A percentile compares a stretch with the other conserved stretches of the same genome.
These are phyloP conservation scores for Blastocystis sp. DNA, from an alignment of 352 stramenopile genomes.

Conservation along the genomic window DNA sequence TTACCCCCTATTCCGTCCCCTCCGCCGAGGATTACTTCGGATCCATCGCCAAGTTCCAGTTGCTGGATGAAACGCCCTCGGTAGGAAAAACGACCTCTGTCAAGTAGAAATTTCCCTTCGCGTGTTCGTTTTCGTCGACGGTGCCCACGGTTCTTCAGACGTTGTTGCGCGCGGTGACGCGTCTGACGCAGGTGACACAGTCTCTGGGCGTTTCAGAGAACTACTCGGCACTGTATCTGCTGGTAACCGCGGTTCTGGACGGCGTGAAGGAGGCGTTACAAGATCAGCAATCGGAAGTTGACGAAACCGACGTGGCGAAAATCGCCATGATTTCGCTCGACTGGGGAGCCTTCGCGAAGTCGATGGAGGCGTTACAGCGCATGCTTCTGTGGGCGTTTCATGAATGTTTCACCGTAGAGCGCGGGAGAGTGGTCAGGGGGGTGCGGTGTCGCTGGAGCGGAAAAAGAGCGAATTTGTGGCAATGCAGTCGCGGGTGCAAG, in stretches of 20 bases:
- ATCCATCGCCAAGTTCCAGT: conserved; percentile 14
- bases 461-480: conserved; percentile 13
- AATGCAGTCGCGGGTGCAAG: neutral
- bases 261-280: neutral
- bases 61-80: conserved; percentile 21
- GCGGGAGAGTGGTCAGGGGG: neutral
- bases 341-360: conserved; percentile 40
- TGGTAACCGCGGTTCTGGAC: conserved; percentile 32
- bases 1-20: neutral
- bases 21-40: conserved; percentile 49
- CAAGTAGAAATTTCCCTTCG: neutral
- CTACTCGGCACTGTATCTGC: neutral
- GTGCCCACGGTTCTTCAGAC: conserved; percentile 41
- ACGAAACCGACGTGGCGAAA: neutral
- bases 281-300: neutral
- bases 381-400: neutral
- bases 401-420: neutral
- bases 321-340: conserved; percentile 18
- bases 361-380: conserved; percentile 14
- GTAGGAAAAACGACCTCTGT: neutral
- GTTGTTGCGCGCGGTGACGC: neutral
- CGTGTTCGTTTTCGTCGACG: conserved; percentile 4
- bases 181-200: neutral
- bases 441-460: conserved; percentile 11
- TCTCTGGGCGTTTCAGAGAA: conserved; percentile 20